These are phyloP conservation scores for Irpex rosettiformis DNA, from an alignment of 1,284 basidiomycete genomes.

Conservation along the genomic window DNA sequence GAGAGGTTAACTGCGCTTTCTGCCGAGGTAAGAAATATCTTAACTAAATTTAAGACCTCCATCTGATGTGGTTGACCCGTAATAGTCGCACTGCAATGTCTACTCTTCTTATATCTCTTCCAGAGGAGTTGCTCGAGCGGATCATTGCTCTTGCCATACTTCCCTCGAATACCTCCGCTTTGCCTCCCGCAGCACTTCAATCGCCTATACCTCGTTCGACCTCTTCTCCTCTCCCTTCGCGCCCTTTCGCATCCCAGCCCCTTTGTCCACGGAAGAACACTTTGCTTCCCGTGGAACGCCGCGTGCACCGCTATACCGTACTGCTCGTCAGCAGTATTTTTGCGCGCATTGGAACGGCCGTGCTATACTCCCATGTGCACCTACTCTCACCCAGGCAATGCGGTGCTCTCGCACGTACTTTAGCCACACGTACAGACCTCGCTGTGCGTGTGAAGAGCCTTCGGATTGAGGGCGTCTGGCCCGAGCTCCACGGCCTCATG, in stretches of 20 bases:
- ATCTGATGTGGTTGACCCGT: background rate
- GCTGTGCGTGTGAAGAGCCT: slow-evolving; percentile 37
- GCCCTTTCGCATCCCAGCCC: slow-evolving; percentile 19
- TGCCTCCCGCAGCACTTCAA: background rate
- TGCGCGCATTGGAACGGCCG: slow-evolving; percentile 47
- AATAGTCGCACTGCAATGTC: slow-evolving; percentile 14
- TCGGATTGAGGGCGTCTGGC: slow-evolving; percentile 32
- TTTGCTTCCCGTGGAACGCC: slow-evolving; percentile 3
- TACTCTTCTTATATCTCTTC: slow-evolving; percentile 36
- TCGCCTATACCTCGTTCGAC: background rate
- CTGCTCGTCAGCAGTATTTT: slow-evolving; percentile 48
- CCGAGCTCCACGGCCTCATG: slow-evolving; percentile 26
- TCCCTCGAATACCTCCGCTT: slow-evolving; percentile 1
- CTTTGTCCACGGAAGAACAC: slow-evolving; percentile 18
- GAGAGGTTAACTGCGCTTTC: background rate
- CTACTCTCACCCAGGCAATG: slow-evolving; percentile 37
- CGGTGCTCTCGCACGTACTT: slow-evolving; percentile 35
- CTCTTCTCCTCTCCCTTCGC: slow-evolving; percentile 15
- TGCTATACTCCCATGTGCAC: slow-evolving; percentile 47
- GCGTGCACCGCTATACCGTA: slow-evolving; percentile 27
- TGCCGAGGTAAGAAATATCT: background rate
- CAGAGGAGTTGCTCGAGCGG: slow-evolving; percentile 54
- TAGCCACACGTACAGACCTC: slow-evolving; percentile 34
- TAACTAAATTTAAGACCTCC: background rate
- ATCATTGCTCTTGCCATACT: slow-evolving; percentile 41